Evolutionary conservation across 2,329 filamentous ascomycete genomes (phyloP).

Genomic region (Endocalyx cinctus): DNA sequence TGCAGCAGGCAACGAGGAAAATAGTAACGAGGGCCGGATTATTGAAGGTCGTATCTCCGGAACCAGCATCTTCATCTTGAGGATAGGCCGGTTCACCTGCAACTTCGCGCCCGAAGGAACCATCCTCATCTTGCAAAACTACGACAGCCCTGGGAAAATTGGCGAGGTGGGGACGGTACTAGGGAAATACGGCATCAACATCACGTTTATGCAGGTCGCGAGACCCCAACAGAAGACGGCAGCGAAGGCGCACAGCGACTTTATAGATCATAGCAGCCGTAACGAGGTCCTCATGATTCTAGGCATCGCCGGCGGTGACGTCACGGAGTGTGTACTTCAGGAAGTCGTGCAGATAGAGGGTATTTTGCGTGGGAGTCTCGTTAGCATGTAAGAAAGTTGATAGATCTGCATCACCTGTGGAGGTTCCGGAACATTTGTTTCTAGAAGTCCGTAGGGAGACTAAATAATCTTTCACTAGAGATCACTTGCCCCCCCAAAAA

Average conservation of each 20-base stretch:
- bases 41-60: conserved; percentile 65
- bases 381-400: conserved; percentile 32
- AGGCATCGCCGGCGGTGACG: conserved; percentile 63
- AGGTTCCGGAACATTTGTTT: too few species aligned
- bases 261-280: conserved; percentile 12
- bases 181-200: conserved; percentile 69
- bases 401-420: too few species aligned
- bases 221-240: conserved; percentile 34
- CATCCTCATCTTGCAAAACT: conserved; percentile 75
- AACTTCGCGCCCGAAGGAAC: conserved; percentile 70
- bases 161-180: conserved; percentile 70
- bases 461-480: too few species aligned
- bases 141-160: conserved; percentile 78
- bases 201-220: conserved; percentile 74
- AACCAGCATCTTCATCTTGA: conserved; percentile 63
- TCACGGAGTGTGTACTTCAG: conserved; percentile 51
- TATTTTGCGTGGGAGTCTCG: conserved; percentile 51
- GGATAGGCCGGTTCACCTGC: conserved; percentile 68
- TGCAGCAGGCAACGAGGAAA: conserved; percentile 10
- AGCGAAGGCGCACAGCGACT: conserved; percentile 7
- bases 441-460: too few species aligned
- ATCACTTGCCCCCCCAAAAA: too few species aligned
- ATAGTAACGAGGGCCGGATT: conserved; percentile 32
- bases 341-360: conserved; percentile 46
- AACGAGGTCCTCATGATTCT: conserved; percentile 80